Conservation (phyloP, 1,139 yeast species). For the Magnusiomyces magnusii region DNA sequence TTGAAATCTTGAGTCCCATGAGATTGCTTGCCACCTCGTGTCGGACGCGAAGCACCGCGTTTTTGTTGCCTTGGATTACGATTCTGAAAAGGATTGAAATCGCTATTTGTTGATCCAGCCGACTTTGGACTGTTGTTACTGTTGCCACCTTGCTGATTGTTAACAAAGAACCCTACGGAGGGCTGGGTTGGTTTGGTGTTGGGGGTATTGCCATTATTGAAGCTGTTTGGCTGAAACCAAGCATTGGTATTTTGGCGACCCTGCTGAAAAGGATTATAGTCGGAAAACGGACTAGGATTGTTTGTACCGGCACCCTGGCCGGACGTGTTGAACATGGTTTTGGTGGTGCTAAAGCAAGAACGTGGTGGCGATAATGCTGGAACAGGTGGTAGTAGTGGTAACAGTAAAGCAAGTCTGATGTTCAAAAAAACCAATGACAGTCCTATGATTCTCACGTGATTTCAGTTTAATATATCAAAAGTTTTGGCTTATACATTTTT, state of each 20-base stretch:
- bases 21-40: background rate
- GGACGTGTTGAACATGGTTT: background rate
- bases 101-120: background rate
- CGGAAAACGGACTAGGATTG: background rate
- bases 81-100: background rate
- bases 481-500: background rate
- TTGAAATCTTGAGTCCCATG: background rate
- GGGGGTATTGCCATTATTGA: background rate
- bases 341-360: too few species aligned
- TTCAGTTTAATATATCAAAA: background rate
- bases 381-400: background rate
- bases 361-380: background rate
- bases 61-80: background rate
- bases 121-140: background rate
- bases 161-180: background rate
- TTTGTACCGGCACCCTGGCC: background rate
- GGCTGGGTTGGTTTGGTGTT: background rate
- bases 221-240: background rate
- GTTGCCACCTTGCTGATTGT: background rate
- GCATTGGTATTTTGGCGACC: background rate
- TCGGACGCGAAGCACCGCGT: background rate
- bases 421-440: background rate
- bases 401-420: background rate
- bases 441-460: background rate
- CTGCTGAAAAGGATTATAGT: background rate